Conservation (phyloP, 495 filamentous ascomycete genomes). For the Extremus antarcticus region DNA sequence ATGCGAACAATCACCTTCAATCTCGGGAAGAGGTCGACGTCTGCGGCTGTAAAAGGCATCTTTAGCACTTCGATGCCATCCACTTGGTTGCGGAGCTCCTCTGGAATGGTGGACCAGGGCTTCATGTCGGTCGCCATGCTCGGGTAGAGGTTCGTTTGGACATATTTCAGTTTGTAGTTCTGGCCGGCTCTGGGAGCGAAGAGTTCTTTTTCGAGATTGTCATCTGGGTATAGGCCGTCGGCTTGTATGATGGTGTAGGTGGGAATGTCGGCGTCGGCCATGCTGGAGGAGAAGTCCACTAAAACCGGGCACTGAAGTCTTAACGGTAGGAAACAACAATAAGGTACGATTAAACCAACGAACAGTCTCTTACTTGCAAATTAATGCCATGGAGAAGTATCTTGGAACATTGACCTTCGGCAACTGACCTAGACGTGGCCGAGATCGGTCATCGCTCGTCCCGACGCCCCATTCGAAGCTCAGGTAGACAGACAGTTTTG, state of each 20-base stretch:
- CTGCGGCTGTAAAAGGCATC: conserved; percentile 9
- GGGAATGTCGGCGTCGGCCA: conserved; percentile 5
- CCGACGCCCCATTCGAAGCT: neutral
- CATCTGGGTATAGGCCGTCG: conserved; percentile 14
- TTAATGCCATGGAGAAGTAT: no score
- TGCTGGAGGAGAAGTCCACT: no score
- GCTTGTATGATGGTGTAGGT: conserved; percentile 19
- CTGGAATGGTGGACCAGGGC: conserved; percentile 14
- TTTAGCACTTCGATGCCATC: conserved; percentile 15
- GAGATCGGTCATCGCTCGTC: neutral
- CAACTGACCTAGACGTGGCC: neutral
- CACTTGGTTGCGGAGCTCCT: conserved; percentile 13
- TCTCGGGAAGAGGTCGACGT: conserved; percentile 12
- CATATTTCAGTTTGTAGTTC: conserved; percentile 14
- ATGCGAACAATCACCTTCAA: conserved; percentile 19
- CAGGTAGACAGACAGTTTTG: no score
- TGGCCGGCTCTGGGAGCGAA: conserved; percentile 10
- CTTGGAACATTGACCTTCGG: no score
- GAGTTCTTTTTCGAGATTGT: conserved; percentile 7
- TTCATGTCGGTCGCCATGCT: neutral
- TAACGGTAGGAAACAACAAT: no score
- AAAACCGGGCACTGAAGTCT: no score
- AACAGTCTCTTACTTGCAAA: no score
- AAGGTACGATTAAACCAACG: neutral
- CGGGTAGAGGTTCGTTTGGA: conserved; percentile 7